These are phyloP conservation scores for Chlamydomonas incerta DNA, from an alignment of 139 green algal species.

Conservation along the genomic window DNA sequence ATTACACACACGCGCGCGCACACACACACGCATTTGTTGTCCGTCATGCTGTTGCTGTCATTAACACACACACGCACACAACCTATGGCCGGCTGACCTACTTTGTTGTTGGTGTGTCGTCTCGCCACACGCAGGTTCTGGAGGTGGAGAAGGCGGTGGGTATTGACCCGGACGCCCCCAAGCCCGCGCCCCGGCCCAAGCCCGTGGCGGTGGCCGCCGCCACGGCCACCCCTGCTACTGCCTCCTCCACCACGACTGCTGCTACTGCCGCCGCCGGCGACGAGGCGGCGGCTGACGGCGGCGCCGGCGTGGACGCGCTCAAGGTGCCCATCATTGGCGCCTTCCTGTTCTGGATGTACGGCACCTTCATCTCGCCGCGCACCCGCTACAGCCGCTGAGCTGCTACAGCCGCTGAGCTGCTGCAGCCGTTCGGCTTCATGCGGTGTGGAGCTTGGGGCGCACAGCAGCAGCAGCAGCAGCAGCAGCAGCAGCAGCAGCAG, in stretches of 20 bases:
- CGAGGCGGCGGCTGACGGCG: neutral
- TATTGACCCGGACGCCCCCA: neutral
- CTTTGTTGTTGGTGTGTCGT: too few species aligned
- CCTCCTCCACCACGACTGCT: neutral
- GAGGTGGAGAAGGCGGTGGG: conserved; percentile 6
- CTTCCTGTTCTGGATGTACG: neutral
- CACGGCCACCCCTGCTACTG: neutral
- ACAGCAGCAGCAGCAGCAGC: too few species aligned
- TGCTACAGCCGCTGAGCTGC: too few species aligned
- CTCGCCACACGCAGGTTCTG: neutral
- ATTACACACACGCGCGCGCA: neutral
- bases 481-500: too few species aligned
- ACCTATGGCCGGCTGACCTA: neutral
- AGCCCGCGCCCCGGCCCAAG: neutral
- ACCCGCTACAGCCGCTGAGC: neutral
- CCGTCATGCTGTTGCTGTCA: too few species aligned
- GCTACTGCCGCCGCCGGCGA: too few species aligned
- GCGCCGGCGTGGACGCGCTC: neutral
- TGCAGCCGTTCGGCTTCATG: too few species aligned
- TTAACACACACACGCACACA: neutral
- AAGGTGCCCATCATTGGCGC: neutral
- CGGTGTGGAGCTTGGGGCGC: too few species aligned
- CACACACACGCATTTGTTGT: neutral
- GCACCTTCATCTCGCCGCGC: neutral
- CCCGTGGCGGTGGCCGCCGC: neutral